Evolutionary conservation across 23 red algal genomes (phyloP), one percentile per base, ranked within the genome.

Genomic region (Gracilariopsis chorda): DNA sequence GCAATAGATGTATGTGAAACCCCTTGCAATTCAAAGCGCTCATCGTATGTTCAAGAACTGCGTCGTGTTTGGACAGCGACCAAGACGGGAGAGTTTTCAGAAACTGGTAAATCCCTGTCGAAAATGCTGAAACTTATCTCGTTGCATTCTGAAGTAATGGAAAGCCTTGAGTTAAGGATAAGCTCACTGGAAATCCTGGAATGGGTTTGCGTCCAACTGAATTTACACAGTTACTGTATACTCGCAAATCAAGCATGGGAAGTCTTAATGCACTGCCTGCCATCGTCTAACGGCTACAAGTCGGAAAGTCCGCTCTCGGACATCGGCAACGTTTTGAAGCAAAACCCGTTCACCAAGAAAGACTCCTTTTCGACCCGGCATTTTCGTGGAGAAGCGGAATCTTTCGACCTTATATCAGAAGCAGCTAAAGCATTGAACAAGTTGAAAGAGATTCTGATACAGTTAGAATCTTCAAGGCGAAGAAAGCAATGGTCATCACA

Each of bases 301-400:
- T 42, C 37, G 16, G 67, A 46, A 23, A 46, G 32, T 46, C 40
- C 67, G 2, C 40, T 73, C 0, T 17, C 47, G 36, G 37, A 73
- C 2, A 42, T 56, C 49, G 51, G 30, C 2, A 62, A 12, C 32
- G 17, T 61, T 13, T 12, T 60, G 76, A 56, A 46, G 44, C 42
- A 57, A 65, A 37, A 83, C 24, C 9, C 7, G 27, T 8, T 12
- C n/a, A 83, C 6, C 32, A 63, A 13, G 21, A 46, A 1, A 17
- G 49, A 24, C 32, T 60, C 78, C 11, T 65, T 46, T 83, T 43
- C 51, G 25, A 83, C 78, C 12, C 44, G 59, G 35, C 55, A 83
- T 37, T 24, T 44, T 14, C 6, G 33, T 20, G 45, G 8, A 0
- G 35, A 83, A 4, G 56, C 30, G 7, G 12, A 23, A 61, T 42